Percentiles rank a stretch among this genome's conserved stretches.
phyloP scores from a whole-genome alignment of 192 early-diverging fungal genomes.

The Backusella sp. region DNA sequence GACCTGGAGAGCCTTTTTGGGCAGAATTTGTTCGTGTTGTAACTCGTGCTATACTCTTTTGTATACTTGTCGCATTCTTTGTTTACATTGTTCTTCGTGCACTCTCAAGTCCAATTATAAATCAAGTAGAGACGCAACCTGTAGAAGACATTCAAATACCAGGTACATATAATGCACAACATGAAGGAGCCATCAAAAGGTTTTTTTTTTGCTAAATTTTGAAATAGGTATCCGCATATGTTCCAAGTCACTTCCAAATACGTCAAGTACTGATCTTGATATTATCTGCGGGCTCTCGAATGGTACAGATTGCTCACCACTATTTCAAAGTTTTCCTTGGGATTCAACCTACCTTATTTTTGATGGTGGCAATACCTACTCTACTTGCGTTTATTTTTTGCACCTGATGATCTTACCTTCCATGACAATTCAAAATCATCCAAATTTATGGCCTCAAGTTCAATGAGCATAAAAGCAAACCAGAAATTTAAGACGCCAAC shows the following conservation, averaged over 20 bases:
- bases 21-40: constrained; percentile 5
- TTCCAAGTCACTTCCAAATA: background rate
- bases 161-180: background rate
- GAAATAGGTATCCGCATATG: constrained; percentile 2
- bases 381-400: background rate
- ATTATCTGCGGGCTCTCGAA: background rate
- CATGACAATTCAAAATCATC: background rate
- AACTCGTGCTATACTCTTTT: background rate
- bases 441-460: background rate
- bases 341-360: background rate
- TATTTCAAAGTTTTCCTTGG: background rate
- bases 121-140: background rate
- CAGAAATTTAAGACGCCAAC: background rate
- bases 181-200: background rate
- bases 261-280: background rate
- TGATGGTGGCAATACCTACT: background rate
- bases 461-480: background rate
- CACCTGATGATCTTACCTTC: background rate
- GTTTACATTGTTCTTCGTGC: background rate
- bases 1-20: constrained; percentile 20
- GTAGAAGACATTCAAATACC: background rate
- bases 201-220: background rate
- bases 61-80: constrained; percentile 2
- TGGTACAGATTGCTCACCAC: background rate
- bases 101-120: background rate